These are phyloP conservation scores for Tuber aestivum DNA, from an alignment of 495 filamentous ascomycete species.

Conservation along the genomic window DNA sequence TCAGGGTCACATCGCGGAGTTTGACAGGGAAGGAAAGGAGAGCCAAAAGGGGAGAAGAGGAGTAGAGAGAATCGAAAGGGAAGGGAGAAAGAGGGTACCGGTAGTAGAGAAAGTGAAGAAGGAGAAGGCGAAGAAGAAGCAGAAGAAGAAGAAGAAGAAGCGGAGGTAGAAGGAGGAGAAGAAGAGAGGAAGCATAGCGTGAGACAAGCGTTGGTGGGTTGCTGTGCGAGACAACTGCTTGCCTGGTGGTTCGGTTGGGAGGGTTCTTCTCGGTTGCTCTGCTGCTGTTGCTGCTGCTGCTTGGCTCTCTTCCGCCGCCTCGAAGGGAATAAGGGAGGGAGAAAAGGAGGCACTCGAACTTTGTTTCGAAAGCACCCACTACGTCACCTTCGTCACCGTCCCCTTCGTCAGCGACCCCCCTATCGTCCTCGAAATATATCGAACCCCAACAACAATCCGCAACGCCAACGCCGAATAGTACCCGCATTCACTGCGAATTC, in stretches of 20 bases:
- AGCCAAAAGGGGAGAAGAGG: not conserved
- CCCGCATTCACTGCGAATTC: not conserved
- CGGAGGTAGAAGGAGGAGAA: not conserved
- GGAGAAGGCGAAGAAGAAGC: too few relatives aligned
- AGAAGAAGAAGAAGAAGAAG: not conserved
- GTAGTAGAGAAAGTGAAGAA: not conserved
- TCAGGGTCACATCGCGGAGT: not conserved
- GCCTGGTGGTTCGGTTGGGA: not conserved
- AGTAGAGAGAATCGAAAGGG: constrained; percentile 10
- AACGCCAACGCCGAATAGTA: constrained; percentile 30
- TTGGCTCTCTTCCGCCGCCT: not conserved
- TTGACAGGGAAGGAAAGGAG: not conserved
- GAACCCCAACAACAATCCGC: constrained; percentile 32
- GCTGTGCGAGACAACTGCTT: not conserved
- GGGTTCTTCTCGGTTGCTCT: not conserved
- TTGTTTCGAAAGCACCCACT: constrained; percentile 35
- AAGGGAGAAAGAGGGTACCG: constrained; percentile 26
- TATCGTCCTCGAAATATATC: constrained; percentile 35
- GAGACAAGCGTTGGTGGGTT: not conserved
- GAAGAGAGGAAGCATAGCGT: not conserved
- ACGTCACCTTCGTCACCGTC: constrained; percentile 36
- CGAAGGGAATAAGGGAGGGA: not conserved
- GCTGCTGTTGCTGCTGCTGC: not conserved
- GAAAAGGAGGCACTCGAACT: constrained; percentile 40
- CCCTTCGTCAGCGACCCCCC: constrained; percentile 20